Conservation (phyloP, 371 early-diverging fungal genomes). For the Dinochytrium kinnereticum region DNA sequence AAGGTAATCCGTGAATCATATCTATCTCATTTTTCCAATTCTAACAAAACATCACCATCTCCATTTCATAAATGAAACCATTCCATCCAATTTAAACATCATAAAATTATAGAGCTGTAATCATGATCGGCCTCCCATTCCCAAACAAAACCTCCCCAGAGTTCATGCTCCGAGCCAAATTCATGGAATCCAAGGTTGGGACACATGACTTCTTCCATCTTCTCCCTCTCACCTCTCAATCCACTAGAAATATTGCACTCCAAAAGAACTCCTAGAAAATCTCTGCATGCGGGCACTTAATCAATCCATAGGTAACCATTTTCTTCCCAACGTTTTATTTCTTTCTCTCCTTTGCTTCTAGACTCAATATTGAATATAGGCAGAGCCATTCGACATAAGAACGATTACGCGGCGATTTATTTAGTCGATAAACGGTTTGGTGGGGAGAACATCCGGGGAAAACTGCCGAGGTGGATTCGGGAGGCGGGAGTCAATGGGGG, state of each 20-base stretch:
- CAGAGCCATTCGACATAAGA: slow-evolving; percentile 87
- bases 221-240: background rate
- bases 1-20: slow-evolving; percentile 51
- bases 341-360: too few species aligned
- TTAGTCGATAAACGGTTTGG: slow-evolving; percentile 64
- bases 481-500: slow-evolving; percentile 31
- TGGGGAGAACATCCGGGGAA: slow-evolving; percentile 29
- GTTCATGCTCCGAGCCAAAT: slow-evolving; percentile 41
- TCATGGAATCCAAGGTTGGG: background rate
- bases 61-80: too few species aligned
- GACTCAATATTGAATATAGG: too few species aligned
- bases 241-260: slow-evolving; percentile 35
- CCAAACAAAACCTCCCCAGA: slow-evolving; percentile 57
- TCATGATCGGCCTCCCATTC: slow-evolving; percentile 70
- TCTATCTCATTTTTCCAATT: too few species aligned
- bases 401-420: slow-evolving; percentile 75
- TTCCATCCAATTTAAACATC: too few species aligned
- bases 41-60: too few species aligned
- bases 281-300: slow-evolving; percentile 96
- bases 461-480: slow-evolving; percentile 59
- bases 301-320: slow-evolving; percentile 91
- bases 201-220: background rate
- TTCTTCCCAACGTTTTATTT: too few species aligned
- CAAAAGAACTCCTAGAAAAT: slow-evolving; percentile 84
- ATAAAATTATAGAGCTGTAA: slow-evolving; percentile 52